A percentile compares a stretch with the other conserved stretches of the same genome.
phyloP scores from a whole-genome alignment of 2,329 filamentous ascomycete genomes.

The Pestalotiopsis sp. region DNA sequence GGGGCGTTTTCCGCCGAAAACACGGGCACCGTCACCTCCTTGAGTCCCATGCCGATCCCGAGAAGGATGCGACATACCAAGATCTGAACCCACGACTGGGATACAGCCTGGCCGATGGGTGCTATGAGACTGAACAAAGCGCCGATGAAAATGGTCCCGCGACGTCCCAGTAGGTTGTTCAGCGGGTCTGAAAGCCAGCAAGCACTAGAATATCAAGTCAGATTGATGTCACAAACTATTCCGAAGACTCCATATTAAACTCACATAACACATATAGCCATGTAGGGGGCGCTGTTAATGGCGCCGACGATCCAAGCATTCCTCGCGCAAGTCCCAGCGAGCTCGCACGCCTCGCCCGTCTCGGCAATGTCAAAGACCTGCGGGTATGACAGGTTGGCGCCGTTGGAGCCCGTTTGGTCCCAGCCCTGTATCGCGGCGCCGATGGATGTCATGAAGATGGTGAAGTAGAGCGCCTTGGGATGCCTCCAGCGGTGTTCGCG shows the following conservation, averaged over 20 bases:
- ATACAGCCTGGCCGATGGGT: constrained; percentile 61
- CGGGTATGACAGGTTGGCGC: neutral
- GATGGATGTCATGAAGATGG: neutral
- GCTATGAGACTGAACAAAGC: constrained; percentile 64
- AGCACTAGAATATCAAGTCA: constrained; percentile 37
- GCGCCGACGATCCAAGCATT: neutral
- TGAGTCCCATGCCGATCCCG: constrained; percentile 63
- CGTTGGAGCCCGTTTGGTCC: neutral
- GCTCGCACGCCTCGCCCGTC: neutral
- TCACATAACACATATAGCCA: neutral
- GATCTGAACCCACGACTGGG: constrained; percentile 61
- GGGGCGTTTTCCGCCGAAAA: constrained; percentile 57
- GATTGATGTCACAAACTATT: too few species aligned
- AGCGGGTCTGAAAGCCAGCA: constrained; percentile 65
- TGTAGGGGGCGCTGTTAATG: neutral
- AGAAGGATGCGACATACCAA: constrained; percentile 59
- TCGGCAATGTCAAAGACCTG: neutral
- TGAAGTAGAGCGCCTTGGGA: neutral
- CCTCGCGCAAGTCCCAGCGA: neutral
- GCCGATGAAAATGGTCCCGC: constrained; percentile 66
- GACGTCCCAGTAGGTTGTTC: constrained; percentile 61
- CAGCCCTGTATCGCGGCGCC: neutral
- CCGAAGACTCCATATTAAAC: neutral
- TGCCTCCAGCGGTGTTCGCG: neutral
- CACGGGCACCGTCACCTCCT: constrained; percentile 52